phyloP scores from a whole-genome alignment of 257 asterid species.

The Sherardia arvensis region DNA sequence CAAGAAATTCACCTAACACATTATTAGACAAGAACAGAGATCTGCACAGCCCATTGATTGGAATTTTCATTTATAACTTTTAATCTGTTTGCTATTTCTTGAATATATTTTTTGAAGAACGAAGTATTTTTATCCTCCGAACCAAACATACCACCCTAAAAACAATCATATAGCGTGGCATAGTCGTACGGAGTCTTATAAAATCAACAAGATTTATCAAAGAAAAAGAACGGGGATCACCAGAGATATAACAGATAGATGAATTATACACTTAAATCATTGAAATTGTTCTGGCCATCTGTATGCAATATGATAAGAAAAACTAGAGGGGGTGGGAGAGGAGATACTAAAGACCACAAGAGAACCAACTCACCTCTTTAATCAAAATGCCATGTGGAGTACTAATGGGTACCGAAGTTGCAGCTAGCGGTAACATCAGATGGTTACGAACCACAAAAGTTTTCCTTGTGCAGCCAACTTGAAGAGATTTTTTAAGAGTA shows the following conservation, averaged over 20 bases:
- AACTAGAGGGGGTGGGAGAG: neutral
- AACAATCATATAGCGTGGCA: no score
- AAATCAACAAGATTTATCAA: neutral
- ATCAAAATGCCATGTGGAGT: conserved; percentile 41
- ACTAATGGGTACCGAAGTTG: conserved; percentile 21
- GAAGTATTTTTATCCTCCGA: neutral
- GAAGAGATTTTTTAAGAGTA: conserved; percentile 36
- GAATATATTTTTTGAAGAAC: neutral
- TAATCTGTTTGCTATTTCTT: neutral
- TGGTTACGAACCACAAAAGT: conserved; percentile 41
- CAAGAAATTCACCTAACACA: neutral
- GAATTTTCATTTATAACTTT: neutral
- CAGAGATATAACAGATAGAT: neutral
- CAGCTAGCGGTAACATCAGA: conserved; percentile 20
- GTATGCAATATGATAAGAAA: neutral
- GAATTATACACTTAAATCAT: neutral
- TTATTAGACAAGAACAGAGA: neutral
- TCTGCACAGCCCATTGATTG: neutral
- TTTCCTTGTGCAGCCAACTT: conserved; percentile 42
- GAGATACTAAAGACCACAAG: neutral
- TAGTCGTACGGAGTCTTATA: neutral
- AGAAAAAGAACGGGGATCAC: neutral
- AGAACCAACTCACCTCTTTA: conserved; percentile 48
- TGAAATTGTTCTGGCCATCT: neutral
- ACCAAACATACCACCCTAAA: no score